Evolutionary conservation across 306 rosid species (phyloP), one percentile per base, ranked within the genome.

Genomic region (Begonia fuchsioides): DNA sequence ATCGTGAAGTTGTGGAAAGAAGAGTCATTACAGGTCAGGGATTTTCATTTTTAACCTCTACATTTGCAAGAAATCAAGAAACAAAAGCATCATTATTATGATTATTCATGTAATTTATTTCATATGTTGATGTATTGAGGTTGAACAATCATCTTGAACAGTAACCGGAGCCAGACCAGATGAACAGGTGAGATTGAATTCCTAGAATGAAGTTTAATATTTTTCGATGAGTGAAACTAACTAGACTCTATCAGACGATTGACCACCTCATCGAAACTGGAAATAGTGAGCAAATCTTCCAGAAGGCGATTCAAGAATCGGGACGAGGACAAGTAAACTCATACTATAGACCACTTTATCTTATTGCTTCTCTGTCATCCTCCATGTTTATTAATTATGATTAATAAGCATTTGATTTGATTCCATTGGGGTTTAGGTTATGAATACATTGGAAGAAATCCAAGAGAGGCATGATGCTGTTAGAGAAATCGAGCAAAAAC

Each of bases 1-100:
- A 90, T 68, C 97, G 97, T 12, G 97, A 84, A 75, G 95, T 90
- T 62, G 97, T 90, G 58, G 97, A 90, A 77, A 81, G 97, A 76
- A 73, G 97, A 73, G 90, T 90, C 59, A 72, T 90, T 52, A 90
- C 97, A 76, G 97, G 97, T 90, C 65, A 66, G 76, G 65, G 58
- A 32, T 56, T 41, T 62, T 12, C 44, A n/a, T n/a, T n/a, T n/a
- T n/a, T n/a, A n/a, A n/a, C n/a, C n/a, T n/a, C n/a, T n/a, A n/a
- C n/a, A n/a, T n/a, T n/a, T n/a, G n/a, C n/a, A n/a, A n/a, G n/a
- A n/a, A n/a, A n/a, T n/a, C n/a, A n/a, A n/a, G n/a, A n/a, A n/a
- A n/a, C n/a, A n/a, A n/a, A n/a, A n/a, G n/a, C n/a, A n/a, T n/a
- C n/a, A n/a, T n/a, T n/a, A n/a, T n/a, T n/a, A n/a, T n/a, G n/a